A percentile compares a stretch with the other conserved stretches of the same genome.
These are phyloP conservation scores for Orbilia quercus DNA, from an alignment of 2,329 filamentous ascomycete genomes.

Conservation along the genomic window DNA sequence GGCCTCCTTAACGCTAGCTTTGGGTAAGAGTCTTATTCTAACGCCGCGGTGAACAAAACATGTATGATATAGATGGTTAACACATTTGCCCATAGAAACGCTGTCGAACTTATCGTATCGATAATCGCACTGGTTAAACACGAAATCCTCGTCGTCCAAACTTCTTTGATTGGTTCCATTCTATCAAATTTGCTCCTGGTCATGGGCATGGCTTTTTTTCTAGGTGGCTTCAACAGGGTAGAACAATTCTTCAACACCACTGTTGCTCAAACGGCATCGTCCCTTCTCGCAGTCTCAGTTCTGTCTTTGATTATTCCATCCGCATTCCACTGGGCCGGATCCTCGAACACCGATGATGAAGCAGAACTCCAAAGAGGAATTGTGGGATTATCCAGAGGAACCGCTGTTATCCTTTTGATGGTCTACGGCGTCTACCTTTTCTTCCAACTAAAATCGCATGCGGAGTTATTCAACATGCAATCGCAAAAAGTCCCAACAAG, in stretches of 20 bases:
- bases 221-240: slow-evolving; percentile 58
- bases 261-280: slow-evolving; percentile 88
- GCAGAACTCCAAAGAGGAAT: slow-evolving; percentile 65
- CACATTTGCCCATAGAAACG: slow-evolving; percentile 71
- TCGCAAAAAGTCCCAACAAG: slow-evolving; percentile 79
- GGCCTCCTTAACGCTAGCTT: slow-evolving; percentile 91
- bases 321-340: slow-evolving; percentile 74
- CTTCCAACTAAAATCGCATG: slow-evolving; percentile 91
- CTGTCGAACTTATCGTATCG: slow-evolving; percentile 88
- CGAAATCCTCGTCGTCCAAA: slow-evolving; percentile 87
- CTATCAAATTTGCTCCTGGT: slow-evolving; percentile 93
- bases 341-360: slow-evolving; percentile 63
- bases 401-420: slow-evolving; percentile 81
- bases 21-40: slow-evolving; percentile 68
- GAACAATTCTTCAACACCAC: slow-evolving; percentile 88
- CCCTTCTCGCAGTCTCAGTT: slow-evolving; percentile 80
- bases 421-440: slow-evolving; percentile 86
- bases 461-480: slow-evolving; percentile 80
- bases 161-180: slow-evolving; percentile 90
- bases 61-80: too few relatives aligned
- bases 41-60: too few relatives aligned
- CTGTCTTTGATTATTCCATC: slow-evolving; percentile 88
- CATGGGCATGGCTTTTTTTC: slow-evolving; percentile 66
- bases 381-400: slow-evolving; percentile 75
- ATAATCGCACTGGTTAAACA: slow-evolving; percentile 79